Base-by-base conservation (phyloP, 306 rosid genomes). In the Cicer arietinum region DNA sequence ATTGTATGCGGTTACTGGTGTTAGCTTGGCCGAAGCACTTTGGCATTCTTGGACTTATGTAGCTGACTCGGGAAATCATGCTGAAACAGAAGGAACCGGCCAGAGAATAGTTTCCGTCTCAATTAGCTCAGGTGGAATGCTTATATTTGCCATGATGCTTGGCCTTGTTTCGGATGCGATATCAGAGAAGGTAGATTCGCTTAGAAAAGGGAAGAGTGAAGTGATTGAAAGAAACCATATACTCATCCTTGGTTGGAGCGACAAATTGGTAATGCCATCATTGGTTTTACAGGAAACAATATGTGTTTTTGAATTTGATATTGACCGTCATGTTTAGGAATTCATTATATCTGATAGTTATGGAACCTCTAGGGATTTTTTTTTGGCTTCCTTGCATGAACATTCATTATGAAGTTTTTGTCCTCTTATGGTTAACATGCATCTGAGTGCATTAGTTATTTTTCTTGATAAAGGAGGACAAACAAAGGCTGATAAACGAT, bases 1-100 rank as follows among this genome's bases (percentile, higher is more conserved):
- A 51, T 77, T 94, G 75, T 94, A 91, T 76, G 97, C 98, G 14
- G 98, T 94, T 74, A 91, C 94, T 58, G 91, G 87, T 46, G 92
- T 90, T 57, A 94, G 92, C 91, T 79, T 94, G 73, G 84, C 94
- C 4, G 98, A 94, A 82, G 96, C 97, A 59, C 96, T 94, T 64
- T 94, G 98, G 98, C 97, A 91, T 84, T 86, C 98, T 54, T 94
- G 98, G 98, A 90, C 97, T 81, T 91, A 90, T 39, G 94, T 94
- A 70, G 98, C 98, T 17, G 98, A 94, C 80, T 83, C 98, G 0
- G 98, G 98, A 70, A 94, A 91, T 83, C 98, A 94, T 79, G 98
- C 98, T 37, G 98, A 94, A 81, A 90, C 94, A 4, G 89, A 87
- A 81, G 98, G 98, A 83, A 90, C 84, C 4, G 97, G 97, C 13